phyloP scores from a whole-genome alignment of 805 yeast genomes.

The Cyberlindnera xishuangbannaensis region DNA sequence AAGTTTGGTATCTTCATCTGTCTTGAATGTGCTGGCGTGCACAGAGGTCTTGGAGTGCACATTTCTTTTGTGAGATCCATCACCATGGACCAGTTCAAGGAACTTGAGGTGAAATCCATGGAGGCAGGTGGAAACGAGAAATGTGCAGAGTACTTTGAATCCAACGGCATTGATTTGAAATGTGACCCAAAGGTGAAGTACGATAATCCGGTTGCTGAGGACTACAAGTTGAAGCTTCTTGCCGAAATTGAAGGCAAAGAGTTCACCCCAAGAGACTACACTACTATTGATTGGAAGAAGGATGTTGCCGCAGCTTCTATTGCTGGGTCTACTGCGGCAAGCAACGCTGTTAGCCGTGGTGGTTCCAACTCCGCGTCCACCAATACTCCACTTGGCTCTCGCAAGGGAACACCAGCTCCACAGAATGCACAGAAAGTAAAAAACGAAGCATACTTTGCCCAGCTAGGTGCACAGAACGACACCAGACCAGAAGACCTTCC shows the following conservation, averaged over 20 bases:
- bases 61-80: slow-evolving; percentile 93
- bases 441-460: slow-evolving; percentile 79
- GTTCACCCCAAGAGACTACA: slow-evolving; percentile 56
- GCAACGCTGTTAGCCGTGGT: too few species aligned
- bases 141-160: slow-evolving; percentile 60
- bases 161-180: slow-evolving; percentile 62
- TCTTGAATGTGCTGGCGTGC: slow-evolving; percentile 96
- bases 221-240: slow-evolving; percentile 77
- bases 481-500: slow-evolving; percentile 72
- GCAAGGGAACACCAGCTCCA: slow-evolving; percentile 34
- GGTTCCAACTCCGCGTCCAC: too few species aligned
- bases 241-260: slow-evolving; percentile 68
- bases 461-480: slow-evolving; percentile 67
- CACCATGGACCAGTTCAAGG: slow-evolving; percentile 98
- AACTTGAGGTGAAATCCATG: slow-evolving; percentile 86
- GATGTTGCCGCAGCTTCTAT: slow-evolving; percentile 1
- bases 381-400: slow-evolving; percentile 31
- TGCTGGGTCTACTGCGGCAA: neutral
- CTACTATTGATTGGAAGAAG: slow-evolving; percentile 27
- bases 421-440: slow-evolving; percentile 33
- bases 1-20: slow-evolving; percentile 97
- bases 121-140: slow-evolving; percentile 89
- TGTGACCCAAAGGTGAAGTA: slow-evolving; percentile 71
- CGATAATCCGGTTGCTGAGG: slow-evolving; percentile 89
- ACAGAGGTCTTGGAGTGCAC: slow-evolving; percentile 94